Evolutionary conservation across 805 yeast species (phyloP), one percentile per base, ranked within the genome.

Genomic region (Wickerhamiella azyma): DNA sequence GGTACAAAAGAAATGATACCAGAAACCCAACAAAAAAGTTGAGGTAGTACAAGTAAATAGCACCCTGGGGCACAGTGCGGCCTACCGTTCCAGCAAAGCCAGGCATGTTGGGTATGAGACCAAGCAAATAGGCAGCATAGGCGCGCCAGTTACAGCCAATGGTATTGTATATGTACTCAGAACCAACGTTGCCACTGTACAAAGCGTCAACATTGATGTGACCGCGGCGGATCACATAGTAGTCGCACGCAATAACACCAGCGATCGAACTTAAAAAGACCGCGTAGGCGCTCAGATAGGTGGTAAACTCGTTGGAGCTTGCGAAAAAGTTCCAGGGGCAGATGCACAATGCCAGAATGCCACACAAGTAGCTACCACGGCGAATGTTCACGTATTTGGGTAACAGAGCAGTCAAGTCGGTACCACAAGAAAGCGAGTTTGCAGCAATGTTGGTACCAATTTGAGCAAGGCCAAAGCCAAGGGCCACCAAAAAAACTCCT

Each of bases 261-360:
- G 89, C 85, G 59, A 85, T 81, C 18, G 94, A 75, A 9, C 88
- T 78, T 45, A 85, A 67, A 69, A 85, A 85, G n/a, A 84, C 85
- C 0, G 94, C 71, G 60, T 83, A 85, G 1, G 94, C 89, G 35
- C 82, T 72, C 47, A 85, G 64, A 55, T 83, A 85, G 7, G 88
- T 79, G 35, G 92, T 79, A 66, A 85, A 85, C 64, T 72, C 78
- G 32, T 78, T 76, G 1, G 86, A 76, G 6, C 82, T 69, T 5
- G 81, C 67, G 59, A 79, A 67, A 59, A 85, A 72, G 56, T 84
- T 73, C 94, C 94, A 85, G 39, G 94, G 94, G 59, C 86, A 79
- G 53, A 82, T 77, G 47, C 76, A 74, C 50, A 79, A 69, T 0
- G 85, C 83, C 43, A 84, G 61, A n/a, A 69, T 62, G 0, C 94